Evolutionary conservation across 306 rosid species (phyloP), one percentile per base, ranked within the genome.

Genomic region (Vicia villosa): DNA sequence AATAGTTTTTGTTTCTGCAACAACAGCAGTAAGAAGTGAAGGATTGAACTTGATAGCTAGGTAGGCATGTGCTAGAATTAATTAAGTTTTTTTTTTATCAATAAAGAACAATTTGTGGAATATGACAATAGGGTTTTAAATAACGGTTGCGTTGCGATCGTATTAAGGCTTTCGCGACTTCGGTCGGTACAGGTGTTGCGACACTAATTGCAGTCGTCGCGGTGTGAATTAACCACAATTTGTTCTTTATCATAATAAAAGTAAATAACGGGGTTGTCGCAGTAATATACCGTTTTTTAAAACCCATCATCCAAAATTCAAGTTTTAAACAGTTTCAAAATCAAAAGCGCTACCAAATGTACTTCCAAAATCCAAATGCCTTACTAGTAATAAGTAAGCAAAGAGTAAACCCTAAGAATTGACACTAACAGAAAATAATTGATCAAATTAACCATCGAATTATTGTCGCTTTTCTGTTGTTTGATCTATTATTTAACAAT

Each of bases 351-450:
- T n/a, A 32, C 17, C 58, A 32, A 65, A 15, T 51, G 5, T 60
- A 67, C 8, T 38, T 36, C 21, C 15, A 38, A 58, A 59, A 26
- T 76, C 47, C 4, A 69, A 61, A 67, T 30, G 30, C 56, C 16
- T 5, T 28, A 20, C 46, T 7, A 40, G 20, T 0, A 50, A 19
- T 7, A 46, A 5, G 5, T 37, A 45, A 46, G 22, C 47, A 68
- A 12, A 62, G 34, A 71, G 34, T 37, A 56, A 73, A 79, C 41
- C 43, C 28, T 17, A 14, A 22, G 11, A 66, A 52, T 52, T 10
- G 5, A 72, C 55, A 37, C 54, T n/a, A 22, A 19, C 5, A 3
- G 16, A 7, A 28, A 28, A 9, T 8, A 47, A 59, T 46, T 13
- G 22, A 66, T 38, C 6, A 28, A 24, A 43, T 8, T 19, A 19